Evolutionary conservation across 192 early-diverging fungal genomes (phyloP).

Genomic region (Coemansia sp.): DNA sequence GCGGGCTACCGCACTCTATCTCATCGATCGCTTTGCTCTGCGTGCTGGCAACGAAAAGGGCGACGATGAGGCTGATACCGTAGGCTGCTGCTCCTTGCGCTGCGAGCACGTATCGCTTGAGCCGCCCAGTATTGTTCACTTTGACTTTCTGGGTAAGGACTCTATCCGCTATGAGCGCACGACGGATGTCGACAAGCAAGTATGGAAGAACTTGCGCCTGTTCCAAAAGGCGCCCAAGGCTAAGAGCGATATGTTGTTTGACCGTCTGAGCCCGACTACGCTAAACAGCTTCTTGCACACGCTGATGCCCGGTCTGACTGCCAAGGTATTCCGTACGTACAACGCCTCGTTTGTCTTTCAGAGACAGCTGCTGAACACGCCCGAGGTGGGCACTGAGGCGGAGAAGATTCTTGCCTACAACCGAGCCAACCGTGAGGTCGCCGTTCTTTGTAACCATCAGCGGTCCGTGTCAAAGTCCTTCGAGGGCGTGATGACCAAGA

Average conservation of each 20-base stretch:
- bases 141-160: slow-evolving; percentile 99
- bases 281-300: slow-evolving; percentile 88
- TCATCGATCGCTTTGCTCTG: slow-evolving; percentile 92
- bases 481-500: slow-evolving; percentile 70
- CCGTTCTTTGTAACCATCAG: slow-evolving; percentile 98
- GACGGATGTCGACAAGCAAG: slow-evolving; percentile 81
- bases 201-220: slow-evolving; percentile 89
- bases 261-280: slow-evolving; percentile 77
- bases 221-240: slow-evolving; percentile 83
- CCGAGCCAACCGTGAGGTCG: slow-evolving; percentile 93
- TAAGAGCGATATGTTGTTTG: slow-evolving; percentile 82
- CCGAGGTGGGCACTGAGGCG: slow-evolving; percentile 59
- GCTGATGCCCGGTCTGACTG: slow-evolving; percentile 89
- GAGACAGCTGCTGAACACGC: slow-evolving; percentile 76
- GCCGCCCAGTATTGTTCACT: slow-evolving; percentile 78
- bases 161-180: slow-evolving; percentile 91
- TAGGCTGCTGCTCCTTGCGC: slow-evolving; percentile 96
- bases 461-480: slow-evolving; percentile 81
- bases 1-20: slow-evolving; percentile 89
- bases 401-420: slow-evolving; percentile 95
- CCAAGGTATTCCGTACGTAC: slow-evolving; percentile 99
- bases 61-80: slow-evolving; percentile 97
- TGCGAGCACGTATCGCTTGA: slow-evolving; percentile 87
- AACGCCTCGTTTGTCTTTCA: slow-evolving; percentile 96
- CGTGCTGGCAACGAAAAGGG: slow-evolving; percentile 98